A percentile compares a stretch with the other conserved stretches of the same genome.
phyloP scores from a whole-genome alignment of 257 asterid genomes.

The Primulina eburnea region DNA sequence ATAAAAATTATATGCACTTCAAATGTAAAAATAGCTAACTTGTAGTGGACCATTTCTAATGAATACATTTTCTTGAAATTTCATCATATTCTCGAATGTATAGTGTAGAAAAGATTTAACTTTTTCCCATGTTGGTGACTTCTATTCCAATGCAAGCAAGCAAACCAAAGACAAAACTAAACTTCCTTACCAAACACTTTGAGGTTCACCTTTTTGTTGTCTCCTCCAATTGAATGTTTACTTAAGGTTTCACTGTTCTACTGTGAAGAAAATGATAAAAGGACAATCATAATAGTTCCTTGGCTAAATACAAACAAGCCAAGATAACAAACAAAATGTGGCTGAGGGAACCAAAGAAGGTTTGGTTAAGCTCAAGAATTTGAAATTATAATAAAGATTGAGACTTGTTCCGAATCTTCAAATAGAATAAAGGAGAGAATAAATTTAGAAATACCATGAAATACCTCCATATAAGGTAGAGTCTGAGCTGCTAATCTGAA shows the following conservation, averaged over 20 bases:
- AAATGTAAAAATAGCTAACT: background rate
- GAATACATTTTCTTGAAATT: slow-evolving; percentile 28
- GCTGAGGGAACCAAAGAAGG: slow-evolving; percentile 30
- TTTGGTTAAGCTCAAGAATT: background rate
- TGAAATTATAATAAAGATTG: background rate
- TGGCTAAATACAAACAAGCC: slow-evolving; percentile 24
- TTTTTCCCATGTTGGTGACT: slow-evolving; percentile 24
- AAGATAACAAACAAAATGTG: slow-evolving; percentile 30
- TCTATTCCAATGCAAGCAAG: slow-evolving; percentile 42
- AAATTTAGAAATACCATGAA: slow-evolving; percentile 13
- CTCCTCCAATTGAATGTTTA: slow-evolving; percentile 20
- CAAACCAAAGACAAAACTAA: slow-evolving; percentile 22
- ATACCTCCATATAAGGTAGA: slow-evolving; percentile 6
- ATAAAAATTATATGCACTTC: background rate
- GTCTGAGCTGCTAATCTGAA: slow-evolving; percentile 27
- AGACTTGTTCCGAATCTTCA: slow-evolving; percentile 15
- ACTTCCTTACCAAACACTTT: slow-evolving; percentile 33
- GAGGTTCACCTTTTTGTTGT: slow-evolving; percentile 25
- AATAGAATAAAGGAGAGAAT: slow-evolving; percentile 6
- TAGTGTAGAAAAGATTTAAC: background rate
- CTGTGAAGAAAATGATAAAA: slow-evolving; percentile 21
- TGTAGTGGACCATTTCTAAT: background rate
- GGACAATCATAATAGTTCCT: slow-evolving; percentile 21
- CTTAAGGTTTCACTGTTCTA: slow-evolving; percentile 23
- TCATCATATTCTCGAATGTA: slow-evolving; percentile 6